Base-by-base conservation (phyloP, 1,284 basidiomycete species). In the Thelephora terrestris region DNA sequence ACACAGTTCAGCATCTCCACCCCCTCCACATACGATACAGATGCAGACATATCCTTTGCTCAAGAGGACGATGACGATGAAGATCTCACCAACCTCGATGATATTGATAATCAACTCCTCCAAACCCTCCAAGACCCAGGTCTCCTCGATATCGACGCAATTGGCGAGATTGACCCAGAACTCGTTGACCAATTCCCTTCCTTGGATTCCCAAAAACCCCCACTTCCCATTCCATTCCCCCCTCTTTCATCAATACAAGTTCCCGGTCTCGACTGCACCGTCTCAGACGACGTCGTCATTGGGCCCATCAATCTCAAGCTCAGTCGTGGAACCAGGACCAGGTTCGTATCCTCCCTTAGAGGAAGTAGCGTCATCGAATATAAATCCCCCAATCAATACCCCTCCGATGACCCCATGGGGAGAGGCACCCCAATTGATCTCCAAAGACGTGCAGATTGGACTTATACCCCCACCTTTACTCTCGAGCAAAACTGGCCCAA, bases 371-470 rank as follows among this genome's bases (percentile, higher is more conserved):
- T 40, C 38, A 16, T 21, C 18, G 38, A 40, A 24, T 40, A 24
- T 9, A 40, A 40, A 24, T 24, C 49, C 1, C 47, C 44, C 6
- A 49, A 57, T 25, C 55, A 55, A 25, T 32, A 32, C 29, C 29
- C 29, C 29, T 12, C 29, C 14, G 40, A 43, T 16, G 27, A 53
- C 4, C 57, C 50, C 52, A 48, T 59, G 48, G 58, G 58, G n/a
- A 55, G 58, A 32, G 58, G 58, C 2, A 59, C 58, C 20, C 58
- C 58, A 29, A 50, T 56, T 34, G 58, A 57, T 47, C 45, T 45
- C 4, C 47, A 45, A 43, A 53, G 56, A 32, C 53, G 52, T 14
- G 48, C 48, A 10, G 58, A 58, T 35, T 59, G 58, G 58, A 49
- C 46, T 1, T 27, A 29, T 40, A 36, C 45, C 0, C 52, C 53